Base-by-base conservation (phyloP, 768 basidiomycete species). In the Lactarius indigo region DNA sequence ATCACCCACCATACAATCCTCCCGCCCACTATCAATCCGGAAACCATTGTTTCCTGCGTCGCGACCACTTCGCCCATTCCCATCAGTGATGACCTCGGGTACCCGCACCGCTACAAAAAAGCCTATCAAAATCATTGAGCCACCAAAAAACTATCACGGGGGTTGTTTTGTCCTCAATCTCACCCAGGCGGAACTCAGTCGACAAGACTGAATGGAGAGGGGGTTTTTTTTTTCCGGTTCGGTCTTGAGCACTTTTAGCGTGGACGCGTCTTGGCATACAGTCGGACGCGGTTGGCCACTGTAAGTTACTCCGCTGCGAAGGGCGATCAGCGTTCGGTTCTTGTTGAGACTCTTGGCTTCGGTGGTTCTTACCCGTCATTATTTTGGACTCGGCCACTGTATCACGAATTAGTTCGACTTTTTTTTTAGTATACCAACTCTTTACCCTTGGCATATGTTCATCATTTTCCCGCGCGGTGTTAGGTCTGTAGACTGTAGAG, bases 101-200 rank as follows among this genome's bases (percentile, higher is more conserved):
- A 15, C 61, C 2, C 68, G 52, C 5, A 61, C 64, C 12, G 17
- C 61, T 7, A 76, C 73, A 64, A 80, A 79, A 59, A 84, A 84
- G 63, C 79, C 87, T 7, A 80, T 87, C 20, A 94, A 94, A 73
- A 80, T 93, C 73, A 92, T 94, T 65, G 84, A 91, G 74, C 89
- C 90, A 12, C 90, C 92, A 31, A 82, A 86, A 73, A 86, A 89
- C 74, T 85, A 85, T 76, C 83, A 84, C 75, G 80, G 81, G 57
- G 85, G 84, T 44, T 73, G 76, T 63, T 94, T 92, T 72, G 80
- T 89, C 68, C 85, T 94, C 61, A 84, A 93, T 76, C 82, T 94
- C 64, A 92, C 92, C 0, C 92, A 92, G 75, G 91, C 85, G 9
- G 92, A 94, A 75, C 83, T 94, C 75, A 84, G 90, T 76, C 81